Evolutionary conservation across 192 early-diverging fungal species (phyloP).

Genomic region (Chytriomyces hyalinus): DNA sequence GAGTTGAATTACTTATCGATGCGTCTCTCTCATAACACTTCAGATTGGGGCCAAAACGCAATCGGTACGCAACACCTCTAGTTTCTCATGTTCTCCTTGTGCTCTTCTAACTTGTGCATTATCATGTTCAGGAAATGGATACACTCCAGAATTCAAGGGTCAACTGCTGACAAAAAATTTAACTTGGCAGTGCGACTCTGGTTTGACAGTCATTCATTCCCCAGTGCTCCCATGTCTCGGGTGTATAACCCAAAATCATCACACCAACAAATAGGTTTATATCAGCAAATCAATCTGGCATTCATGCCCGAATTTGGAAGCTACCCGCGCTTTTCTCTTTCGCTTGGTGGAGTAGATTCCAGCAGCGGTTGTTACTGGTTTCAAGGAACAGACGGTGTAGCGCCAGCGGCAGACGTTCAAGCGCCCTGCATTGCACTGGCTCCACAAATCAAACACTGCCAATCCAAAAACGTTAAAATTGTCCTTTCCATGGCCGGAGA

Average conservation of each 20-base stretch:
- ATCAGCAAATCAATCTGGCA: conserved; percentile 25
- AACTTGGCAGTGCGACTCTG: conserved; percentile 14
- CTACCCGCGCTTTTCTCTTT: background rate
- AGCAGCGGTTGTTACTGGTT: background rate
- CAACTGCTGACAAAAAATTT: background rate
- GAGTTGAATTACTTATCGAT: background rate
- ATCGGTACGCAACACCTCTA: background rate
- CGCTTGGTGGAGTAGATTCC: background rate
- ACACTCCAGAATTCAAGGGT: background rate
- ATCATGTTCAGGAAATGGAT: conserved; percentile 3
- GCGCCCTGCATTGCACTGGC: background rate
- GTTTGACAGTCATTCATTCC: too few species aligned
- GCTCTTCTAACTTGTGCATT: too few species aligned
- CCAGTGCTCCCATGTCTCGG: too few species aligned
- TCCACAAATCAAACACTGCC: conserved; percentile 6
- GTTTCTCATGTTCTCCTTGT: too few species aligned
- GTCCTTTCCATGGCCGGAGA: conserved; percentile 14
- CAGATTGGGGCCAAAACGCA: background rate
- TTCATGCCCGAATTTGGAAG: conserved; percentile 24
- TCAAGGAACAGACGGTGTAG: background rate
- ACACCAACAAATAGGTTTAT: background rate
- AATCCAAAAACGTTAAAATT: background rate
- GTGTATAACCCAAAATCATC: too few species aligned
- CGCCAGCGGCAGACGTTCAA: background rate
- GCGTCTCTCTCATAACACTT: too few species aligned